phyloP scores from a whole-genome alignment of 2,329 filamentous ascomycete genomes.

The Gnomoniopsis sp. region DNA sequence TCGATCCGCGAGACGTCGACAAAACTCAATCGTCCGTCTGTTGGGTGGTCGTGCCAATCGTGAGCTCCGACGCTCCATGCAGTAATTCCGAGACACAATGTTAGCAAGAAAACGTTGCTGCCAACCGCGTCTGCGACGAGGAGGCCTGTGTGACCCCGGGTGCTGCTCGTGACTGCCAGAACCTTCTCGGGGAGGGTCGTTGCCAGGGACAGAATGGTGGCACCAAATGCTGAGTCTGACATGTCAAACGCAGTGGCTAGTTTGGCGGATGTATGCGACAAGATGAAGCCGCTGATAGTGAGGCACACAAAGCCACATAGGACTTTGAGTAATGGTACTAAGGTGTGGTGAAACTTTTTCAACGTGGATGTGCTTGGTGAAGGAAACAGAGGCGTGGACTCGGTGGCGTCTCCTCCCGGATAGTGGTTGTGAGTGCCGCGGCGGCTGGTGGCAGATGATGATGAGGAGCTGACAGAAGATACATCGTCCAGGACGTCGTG shows the following conservation, averaged over 20 bases:
- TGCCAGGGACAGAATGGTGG: conserved; percentile 26
- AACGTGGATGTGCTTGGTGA: not conserved
- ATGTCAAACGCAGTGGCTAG: conserved; percentile 19
- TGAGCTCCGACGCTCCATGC: conserved; percentile 14
- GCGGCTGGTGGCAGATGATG: conserved; percentile 34
- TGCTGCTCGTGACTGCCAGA: conserved; percentile 44
- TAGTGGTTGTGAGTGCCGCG: conserved; percentile 21
- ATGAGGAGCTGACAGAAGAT: conserved; percentile 35
- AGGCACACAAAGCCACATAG: conserved; percentile 35
- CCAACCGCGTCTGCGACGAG: conserved; percentile 50
- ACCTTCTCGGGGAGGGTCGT: conserved; percentile 54
- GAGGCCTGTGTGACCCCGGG: conserved; percentile 43
- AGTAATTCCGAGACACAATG: conserved; percentile 42
- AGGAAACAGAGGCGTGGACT: conserved; percentile 12
- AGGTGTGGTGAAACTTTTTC: conserved; percentile 9
- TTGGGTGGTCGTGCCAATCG: conserved; percentile 16
- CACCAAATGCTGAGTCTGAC: conserved; percentile 18
- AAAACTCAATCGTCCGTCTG: conserved; percentile 5
- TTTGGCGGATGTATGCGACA: conserved; percentile 13
- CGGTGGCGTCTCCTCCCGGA: conserved; percentile 2
- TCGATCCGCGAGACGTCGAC: conserved; percentile 14
- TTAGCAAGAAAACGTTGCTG: conserved; percentile 53
- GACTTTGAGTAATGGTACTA: conserved; percentile 8
- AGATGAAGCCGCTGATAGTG: conserved; percentile 31
- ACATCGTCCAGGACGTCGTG: conserved; percentile 21